These are phyloP conservation scores for Lachnellula hyalina DNA, from an alignment of 2,329 filamentous ascomycete genomes.

Conservation along the genomic window DNA sequence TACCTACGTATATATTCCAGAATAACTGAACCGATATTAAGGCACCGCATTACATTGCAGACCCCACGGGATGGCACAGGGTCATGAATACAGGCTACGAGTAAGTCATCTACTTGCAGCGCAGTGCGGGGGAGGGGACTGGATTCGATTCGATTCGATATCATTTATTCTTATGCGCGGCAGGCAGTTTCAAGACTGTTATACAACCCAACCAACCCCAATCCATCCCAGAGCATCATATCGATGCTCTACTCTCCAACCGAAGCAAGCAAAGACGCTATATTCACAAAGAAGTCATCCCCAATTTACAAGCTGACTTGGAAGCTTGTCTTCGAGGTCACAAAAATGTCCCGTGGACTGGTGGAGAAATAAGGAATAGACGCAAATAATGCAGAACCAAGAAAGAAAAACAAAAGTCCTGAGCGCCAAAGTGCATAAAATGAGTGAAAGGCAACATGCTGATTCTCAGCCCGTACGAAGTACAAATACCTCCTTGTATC, in stretches of 20 bases:
- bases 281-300: not conserved
- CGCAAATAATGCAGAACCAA: not conserved
- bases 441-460: not conserved
- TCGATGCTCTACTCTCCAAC: not conserved
- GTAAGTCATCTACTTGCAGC: too few relatives aligned
- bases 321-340: not conserved
- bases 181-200: not conserved
- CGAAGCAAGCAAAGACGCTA: not conserved
- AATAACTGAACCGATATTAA: too few relatives aligned
- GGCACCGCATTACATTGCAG: too few relatives aligned
- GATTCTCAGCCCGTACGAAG: not conserved
- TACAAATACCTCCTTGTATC: not conserved
- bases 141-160: not conserved
- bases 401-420: not conserved
- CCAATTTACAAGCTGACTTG: not conserved
- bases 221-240: not conserved
- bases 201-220: not conserved
- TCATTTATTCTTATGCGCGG: not conserved
- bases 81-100: too few relatives aligned
- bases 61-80: too few relatives aligned
- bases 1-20: too few relatives aligned
- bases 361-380: not conserved
- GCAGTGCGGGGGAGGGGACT: too few relatives aligned
- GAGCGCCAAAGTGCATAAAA: not conserved
- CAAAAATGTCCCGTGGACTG: not conserved